Percentiles rank a stretch among this genome's conserved stretches.
These are phyloP conservation scores for Podospora appendiculata DNA, from an alignment of 495 filamentous ascomycete genomes.

Conservation along the genomic window DNA sequence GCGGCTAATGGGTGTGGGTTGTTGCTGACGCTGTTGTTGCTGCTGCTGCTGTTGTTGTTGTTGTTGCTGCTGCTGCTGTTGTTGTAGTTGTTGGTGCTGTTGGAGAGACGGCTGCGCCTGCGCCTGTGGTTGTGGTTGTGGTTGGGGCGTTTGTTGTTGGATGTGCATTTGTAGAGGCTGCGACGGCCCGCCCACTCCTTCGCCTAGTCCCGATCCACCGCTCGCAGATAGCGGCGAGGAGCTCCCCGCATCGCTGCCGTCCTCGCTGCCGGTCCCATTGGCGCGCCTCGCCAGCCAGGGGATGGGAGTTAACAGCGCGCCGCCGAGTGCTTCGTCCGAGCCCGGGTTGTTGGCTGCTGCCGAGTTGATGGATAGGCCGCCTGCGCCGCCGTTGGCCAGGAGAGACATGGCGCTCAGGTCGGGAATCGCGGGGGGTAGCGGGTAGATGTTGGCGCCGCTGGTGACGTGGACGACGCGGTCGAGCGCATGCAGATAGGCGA, in stretches of 20 bases:
- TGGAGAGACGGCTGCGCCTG: not conserved
- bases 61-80: not conserved
- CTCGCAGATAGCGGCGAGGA: conserved; percentile 17
- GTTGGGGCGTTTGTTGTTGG: conserved; percentile 7
- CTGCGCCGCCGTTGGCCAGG: conserved; percentile 45
- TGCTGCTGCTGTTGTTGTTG: conserved; percentile 1
- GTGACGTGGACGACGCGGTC: conserved; percentile 90
- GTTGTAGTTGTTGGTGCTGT: conserved; percentile 2
- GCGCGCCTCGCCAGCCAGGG: conserved; percentile 59
- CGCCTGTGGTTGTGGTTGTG: conserved; percentile 1
- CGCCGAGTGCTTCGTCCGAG: conserved; percentile 82
- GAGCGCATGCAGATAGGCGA: conserved; percentile 80
- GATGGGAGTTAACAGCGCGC: conserved; percentile 88
- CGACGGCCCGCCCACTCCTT: conserved; percentile 1
- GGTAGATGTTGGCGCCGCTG: conserved; percentile 72
- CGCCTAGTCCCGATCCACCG: not conserved
- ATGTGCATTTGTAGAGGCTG: conserved; percentile 3
- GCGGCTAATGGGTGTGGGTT: conserved; percentile 13
- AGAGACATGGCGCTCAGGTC: conserved; percentile 35
- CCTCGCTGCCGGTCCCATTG: conserved; percentile 17
- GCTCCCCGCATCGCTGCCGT: conserved; percentile 15
- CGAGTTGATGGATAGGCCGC: conserved; percentile 28
- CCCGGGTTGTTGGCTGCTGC: conserved; percentile 41
- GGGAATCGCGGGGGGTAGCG: conserved; percentile 58
- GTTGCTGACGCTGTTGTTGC: conserved; percentile 6